Percentiles rank a stretch among this genome's conserved stretches.
Conservation (phyloP, 1,284 basidiomycete genomes). For the Austroboletus novae-zelandiae region DNA sequence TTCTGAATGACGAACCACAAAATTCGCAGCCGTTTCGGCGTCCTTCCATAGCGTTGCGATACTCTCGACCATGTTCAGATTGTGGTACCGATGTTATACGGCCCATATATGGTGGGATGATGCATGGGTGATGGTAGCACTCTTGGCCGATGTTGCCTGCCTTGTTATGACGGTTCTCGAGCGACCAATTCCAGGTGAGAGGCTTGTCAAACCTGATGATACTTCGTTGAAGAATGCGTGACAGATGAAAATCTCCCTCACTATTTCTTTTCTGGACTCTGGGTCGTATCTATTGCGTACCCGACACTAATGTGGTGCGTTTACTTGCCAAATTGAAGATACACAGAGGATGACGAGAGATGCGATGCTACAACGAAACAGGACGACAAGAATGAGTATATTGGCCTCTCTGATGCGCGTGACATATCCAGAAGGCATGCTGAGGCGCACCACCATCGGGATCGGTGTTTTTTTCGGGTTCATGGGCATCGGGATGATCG, state of each 20-base stretch:
- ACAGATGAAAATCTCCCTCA: slow-evolving; percentile 4
- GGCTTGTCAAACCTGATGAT: not conserved
- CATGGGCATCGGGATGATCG: slow-evolving; percentile 10
- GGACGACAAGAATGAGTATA: slow-evolving; percentile 27
- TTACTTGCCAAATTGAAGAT: not conserved
- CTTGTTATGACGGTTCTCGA: not conserved
- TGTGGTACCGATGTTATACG: slow-evolving; percentile 15
- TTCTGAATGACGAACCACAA: not conserved
- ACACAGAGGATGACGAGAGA: not conserved
- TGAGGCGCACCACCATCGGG: slow-evolving; percentile 4
- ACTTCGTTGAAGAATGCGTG: not conserved
- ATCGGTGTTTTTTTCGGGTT: slow-evolving; percentile 16
- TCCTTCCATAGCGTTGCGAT: slow-evolving; percentile 12
- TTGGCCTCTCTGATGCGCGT: slow-evolving; percentile 27
- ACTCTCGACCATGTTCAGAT: slow-evolving; percentile 14
- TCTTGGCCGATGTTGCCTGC: slow-evolving; percentile 4
- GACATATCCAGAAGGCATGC: slow-evolving; percentile 15
- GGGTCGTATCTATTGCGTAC: slow-evolving; percentile 20
- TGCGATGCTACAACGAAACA: slow-evolving; percentile 1
- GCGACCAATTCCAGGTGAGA: slow-evolving; percentile 3
- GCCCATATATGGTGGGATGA: slow-evolving; percentile 21
- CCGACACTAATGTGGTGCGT: slow-evolving; percentile 28
- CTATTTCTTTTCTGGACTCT: slow-evolving; percentile 13
- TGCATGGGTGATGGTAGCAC: slow-evolving; percentile 12
- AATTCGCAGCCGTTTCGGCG: slow-evolving; percentile 2